Percentiles rank a stretch among this genome's conserved stretches.
These are phyloP conservation scores for Linanthus parryae DNA, from an alignment of 148 eudicot genomes.

Conservation along the genomic window DNA sequence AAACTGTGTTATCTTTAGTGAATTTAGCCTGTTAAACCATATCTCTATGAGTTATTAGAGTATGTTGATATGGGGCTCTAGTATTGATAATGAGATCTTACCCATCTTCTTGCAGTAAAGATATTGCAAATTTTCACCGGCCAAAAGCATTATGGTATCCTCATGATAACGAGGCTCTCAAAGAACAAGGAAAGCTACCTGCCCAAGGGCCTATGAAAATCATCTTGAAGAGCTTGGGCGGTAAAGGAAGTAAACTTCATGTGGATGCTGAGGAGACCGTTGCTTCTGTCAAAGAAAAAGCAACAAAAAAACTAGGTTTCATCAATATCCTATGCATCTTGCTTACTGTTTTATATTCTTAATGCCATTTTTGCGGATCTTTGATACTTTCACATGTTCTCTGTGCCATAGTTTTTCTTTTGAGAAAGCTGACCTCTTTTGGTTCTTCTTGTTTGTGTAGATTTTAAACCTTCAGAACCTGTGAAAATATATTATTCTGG, in stretches of 20 bases:
- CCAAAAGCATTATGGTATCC: constrained; percentile 97
- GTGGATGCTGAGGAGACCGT: constrained; percentile 85
- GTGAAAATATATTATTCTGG: constrained; percentile 77
- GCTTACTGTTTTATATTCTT: constrained; percentile 8
- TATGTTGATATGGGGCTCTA: too few species aligned
- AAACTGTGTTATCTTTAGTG: too few species aligned
- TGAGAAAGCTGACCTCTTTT: neutral
- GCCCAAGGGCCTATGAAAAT: constrained; percentile 78
- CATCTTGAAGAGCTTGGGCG: constrained; percentile 84
- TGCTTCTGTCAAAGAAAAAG: constrained; percentile 78
- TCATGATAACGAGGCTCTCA: constrained; percentile 68
- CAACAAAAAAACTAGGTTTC: constrained; percentile 88
- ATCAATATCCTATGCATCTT: constrained; percentile 7
- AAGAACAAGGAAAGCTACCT: constrained; percentile 69
- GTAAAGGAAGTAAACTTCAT: constrained; percentile 87
- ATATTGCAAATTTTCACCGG: constrained; percentile 90
- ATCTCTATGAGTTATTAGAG: too few species aligned
- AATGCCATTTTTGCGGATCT: neutral
- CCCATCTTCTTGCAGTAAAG: constrained; percentile 54
- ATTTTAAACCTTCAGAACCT: constrained; percentile 63
- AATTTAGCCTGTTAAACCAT: too few species aligned
- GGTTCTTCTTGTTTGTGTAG: constrained; percentile 27
- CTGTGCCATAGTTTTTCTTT: neutral
- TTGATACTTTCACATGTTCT: neutral
- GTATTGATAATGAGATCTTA: too few species aligned